Percentiles rank a stretch among this genome's conserved stretches.
Conservation (phyloP, 805 yeast genomes). For the Ascoidea rubescens region DNA sequence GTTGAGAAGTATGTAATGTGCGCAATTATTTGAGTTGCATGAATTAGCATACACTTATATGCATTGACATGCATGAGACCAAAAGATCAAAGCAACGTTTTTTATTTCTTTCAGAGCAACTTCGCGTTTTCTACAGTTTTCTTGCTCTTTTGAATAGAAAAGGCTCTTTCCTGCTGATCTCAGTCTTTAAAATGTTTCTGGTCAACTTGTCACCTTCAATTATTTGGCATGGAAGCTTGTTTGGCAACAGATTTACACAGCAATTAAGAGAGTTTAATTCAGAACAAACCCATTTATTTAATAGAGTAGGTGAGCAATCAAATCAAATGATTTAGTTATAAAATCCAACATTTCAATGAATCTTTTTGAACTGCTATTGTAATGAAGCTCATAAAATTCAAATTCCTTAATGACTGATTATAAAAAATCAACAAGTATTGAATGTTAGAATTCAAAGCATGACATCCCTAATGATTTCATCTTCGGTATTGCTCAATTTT, state of each 20-base stretch:
- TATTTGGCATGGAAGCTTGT: too few relatives aligned
- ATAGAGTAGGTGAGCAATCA: slow-evolving; percentile 4
- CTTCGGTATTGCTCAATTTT: background rate
- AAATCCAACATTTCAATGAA: background rate
- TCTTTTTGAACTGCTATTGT: background rate
- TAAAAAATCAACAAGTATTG: slow-evolving; percentile 8
- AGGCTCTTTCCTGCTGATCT: too few relatives aligned
- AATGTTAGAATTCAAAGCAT: slow-evolving; percentile 9
- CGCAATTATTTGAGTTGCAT: too few relatives aligned
- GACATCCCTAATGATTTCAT: background rate
- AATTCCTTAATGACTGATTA: slow-evolving; percentile 7
- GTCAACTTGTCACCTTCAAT: slow-evolving; percentile 32
- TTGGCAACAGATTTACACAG: too few relatives aligned
- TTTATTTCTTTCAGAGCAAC: too few relatives aligned
- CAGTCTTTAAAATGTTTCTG: slow-evolving; percentile 36
- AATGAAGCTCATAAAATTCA: background rate
- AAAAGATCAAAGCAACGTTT: too few relatives aligned
- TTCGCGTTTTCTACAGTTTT: too few relatives aligned
- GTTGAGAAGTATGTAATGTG: too few relatives aligned
- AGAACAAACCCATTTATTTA: slow-evolving; percentile 8
- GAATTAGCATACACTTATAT: too few relatives aligned
- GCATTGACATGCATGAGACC: too few relatives aligned
- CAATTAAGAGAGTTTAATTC: too few relatives aligned
- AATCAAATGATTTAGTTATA: slow-evolving; percentile 1
- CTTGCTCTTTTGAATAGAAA: too few relatives aligned